Evolutionary conservation across 1,139 yeast species (phyloP).

Genomic region (Geotrichum citri-aurantii): DNA sequence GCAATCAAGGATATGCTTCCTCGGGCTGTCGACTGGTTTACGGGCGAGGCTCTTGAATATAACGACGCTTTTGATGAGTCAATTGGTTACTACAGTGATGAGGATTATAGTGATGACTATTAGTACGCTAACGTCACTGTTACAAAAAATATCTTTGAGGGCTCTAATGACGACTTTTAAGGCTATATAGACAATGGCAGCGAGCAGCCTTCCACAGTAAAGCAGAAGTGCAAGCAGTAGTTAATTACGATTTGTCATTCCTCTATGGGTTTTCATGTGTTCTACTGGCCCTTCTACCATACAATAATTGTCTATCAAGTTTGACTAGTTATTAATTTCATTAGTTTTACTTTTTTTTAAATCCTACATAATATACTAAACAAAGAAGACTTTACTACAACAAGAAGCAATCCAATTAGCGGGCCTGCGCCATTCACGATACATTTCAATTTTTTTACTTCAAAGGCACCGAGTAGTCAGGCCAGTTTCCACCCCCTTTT

Average conservation of each 20-base stretch:
- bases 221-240: neutral
- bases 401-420: no score
- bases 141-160: no score
- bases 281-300: neutral
- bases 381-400: no score
- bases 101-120: conserved; percentile 26
- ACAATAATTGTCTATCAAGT: no score
- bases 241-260: neutral
- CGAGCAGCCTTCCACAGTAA: neutral
- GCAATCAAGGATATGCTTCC: conserved; percentile 88
- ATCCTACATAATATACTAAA: no score
- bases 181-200: neutral
- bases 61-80: conserved; percentile 30
- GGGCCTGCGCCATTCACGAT: no score
- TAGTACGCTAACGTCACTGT: neutral
- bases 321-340: no score
- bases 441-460: no score
- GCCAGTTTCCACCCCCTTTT: no score
- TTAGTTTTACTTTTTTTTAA: no score
- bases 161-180: no score
- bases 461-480: no score
- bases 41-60: conserved; percentile 82
- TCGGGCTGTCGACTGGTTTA: conserved; percentile 95
- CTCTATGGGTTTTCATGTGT: neutral
- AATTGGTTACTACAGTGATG: neutral